Evolutionary conservation across 768 basidiomycete genomes (phyloP), one percentile per base, ranked within the genome.

Genomic region (Royoungia palumana): DNA sequence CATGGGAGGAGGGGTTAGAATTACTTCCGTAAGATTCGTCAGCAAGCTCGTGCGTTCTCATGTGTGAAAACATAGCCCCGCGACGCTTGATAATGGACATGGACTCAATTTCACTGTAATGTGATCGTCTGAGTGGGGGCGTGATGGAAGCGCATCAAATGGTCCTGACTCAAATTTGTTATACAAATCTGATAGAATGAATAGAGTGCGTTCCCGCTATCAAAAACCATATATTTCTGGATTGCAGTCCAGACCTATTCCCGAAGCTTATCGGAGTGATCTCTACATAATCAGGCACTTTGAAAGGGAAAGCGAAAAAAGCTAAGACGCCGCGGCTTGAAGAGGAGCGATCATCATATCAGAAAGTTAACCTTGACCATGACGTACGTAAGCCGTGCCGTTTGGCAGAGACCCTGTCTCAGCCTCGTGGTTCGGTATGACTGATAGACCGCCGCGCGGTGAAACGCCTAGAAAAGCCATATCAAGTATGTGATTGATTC

Each of bases 1-100:
- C 66, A 70, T 55, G 62, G 57, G 48, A 68, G 66, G 55, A 63
- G 66, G 52, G 64, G 55, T 21, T 70, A 59, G 57, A 37, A 25
- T 51, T 41, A 40, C 39, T 54, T 61, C 35, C 54, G 56, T 59
- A 57, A 62, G 46, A 27, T 49, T 53, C 44, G 49, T 49, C 44
- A 60, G 51, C 41, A 45, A 21, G 48, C 47, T 52, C 56, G 43
- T 50, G 51, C 40, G 37, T 58, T 65, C 53, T 53, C 53, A 55
- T 55, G 43, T 45, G 45, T 50, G 59, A 43, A 47, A 27, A 30
- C 53, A 10, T 44, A 19, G 43, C 42, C 40, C 46, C 42, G 14
- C 42, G 35, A 56, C 44, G 48, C 48, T n/a, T 58, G 48, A 43
- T 50, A 49, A 51, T 54, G 56, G 53, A 54, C 59, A 16, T 32